Base-by-base conservation (phyloP, 2,329 filamentous ascomycete species). In the Fusarium nelsonii region DNA sequence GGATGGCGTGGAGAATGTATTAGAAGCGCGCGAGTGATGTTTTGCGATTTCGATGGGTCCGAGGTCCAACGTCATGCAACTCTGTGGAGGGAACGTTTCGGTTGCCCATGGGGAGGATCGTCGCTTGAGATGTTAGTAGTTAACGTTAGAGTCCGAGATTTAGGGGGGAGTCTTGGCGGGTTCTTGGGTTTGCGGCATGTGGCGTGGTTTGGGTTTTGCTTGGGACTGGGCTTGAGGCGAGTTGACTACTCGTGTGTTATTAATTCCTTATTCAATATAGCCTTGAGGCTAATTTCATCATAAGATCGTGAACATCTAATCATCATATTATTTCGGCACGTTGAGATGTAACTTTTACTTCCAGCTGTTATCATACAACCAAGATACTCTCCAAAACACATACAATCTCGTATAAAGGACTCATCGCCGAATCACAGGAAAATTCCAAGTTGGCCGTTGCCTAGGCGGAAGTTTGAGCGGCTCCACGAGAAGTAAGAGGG, bases 11-110 rank as follows among this genome's bases (percentile, higher is more conserved):
- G 69, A 71, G 69, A 56, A 41, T 11, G 12, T 37, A 3, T 36
- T 73, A 73, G 73, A 74, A 74, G 73, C 73, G 73, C 73, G 59
- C 73, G 73, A 75, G 74, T 74, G 39, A 57, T 57, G 43, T 40
- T 34, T 53, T 48, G 15, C 23, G 50, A 30, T 61, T 70, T 73
- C 53, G 46, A 58, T 65, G 72, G 73, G 70, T 40, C 52, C 44
- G 36, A 46, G 54, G 43, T 44, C 46, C 49, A 54, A 68, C 73
- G 72, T 73, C 71, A 74, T 73, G 54, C 65, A 63, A 28, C 41
- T 57, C 16, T 30, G 6, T 34, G 54, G 36, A 51, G 58, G 54
- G 43, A 58, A 45, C 44, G 50, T 50, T 54, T 54, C 14, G 16
- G 43, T 44, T 63, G 50, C 60, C 60, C 60, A 52, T 53, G 67